Conservation (phyloP, 768 basidiomycete species). For the Pleurotus eryngii region DNA sequence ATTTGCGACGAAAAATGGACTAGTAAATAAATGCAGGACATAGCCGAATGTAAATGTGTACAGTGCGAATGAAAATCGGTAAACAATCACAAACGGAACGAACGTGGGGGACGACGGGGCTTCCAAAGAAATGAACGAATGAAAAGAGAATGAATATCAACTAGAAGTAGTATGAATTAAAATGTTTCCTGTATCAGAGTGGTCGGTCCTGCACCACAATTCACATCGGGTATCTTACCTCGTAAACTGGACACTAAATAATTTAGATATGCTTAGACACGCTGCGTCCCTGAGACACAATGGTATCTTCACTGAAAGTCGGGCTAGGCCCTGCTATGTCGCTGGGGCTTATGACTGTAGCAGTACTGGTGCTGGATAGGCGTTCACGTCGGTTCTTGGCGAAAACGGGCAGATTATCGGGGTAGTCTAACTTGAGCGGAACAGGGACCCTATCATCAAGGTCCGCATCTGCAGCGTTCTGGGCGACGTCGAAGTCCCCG, state of each 20-base stretch:
- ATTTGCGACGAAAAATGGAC: constrained; percentile 73
- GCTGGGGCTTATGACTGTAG: constrained; percentile 33
- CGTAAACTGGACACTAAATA: constrained; percentile 1
- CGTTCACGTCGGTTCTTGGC: constrained; percentile 47
- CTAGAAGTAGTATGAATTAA: not conserved
- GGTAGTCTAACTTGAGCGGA: constrained; percentile 18
- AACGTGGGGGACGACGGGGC: not conserved
- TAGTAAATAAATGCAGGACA: not conserved
- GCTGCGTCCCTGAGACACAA: constrained; percentile 16
- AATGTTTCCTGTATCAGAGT: constrained; percentile 6
- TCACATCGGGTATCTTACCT: constrained; percentile 2
- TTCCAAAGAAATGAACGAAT: not conserved
- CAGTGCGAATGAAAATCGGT: constrained; percentile 5
- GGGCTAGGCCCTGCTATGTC: constrained; percentile 29
- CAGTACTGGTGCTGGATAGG: constrained; percentile 58
- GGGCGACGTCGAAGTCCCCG: constrained; percentile 40
- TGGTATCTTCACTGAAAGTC: constrained; percentile 38
- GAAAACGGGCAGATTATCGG: constrained; percentile 22
- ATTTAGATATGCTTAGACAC: constrained; percentile 8
- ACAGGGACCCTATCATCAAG: constrained; percentile 12
- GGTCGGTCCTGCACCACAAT: constrained; percentile 4
- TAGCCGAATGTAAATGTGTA: constrained; percentile 4
- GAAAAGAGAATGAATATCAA: constrained; percentile 1
- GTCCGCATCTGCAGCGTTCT: constrained; percentile 24
- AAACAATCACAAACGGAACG: not conserved